Evolutionary conservation across 2,329 filamentous ascomycete species (phyloP).

Genomic region (Rutstroemia sp.): DNA sequence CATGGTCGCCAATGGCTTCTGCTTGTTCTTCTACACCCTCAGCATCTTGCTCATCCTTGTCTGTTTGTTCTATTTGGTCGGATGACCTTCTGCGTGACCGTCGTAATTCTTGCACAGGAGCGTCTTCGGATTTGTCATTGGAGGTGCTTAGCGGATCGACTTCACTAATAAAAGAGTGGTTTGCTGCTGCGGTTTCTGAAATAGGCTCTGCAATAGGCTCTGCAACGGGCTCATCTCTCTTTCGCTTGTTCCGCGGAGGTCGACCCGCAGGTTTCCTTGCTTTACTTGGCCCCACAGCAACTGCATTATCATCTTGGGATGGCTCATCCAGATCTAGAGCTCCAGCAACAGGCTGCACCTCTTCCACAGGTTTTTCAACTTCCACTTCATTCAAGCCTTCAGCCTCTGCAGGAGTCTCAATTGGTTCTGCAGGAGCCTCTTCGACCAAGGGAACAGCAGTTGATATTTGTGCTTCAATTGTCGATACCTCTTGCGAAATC

Average conservation of each 20-base stretch:
- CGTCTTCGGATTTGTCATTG: neutral
- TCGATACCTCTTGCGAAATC: neutral
- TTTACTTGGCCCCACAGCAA: too few relatives aligned
- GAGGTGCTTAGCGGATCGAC: neutral
- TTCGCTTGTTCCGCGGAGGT: slow-evolving; percentile 19
- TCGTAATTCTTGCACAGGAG: neutral
- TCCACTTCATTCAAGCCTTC: neutral
- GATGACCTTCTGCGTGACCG: neutral
- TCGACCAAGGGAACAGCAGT: neutral
- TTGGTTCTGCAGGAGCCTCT: neutral
- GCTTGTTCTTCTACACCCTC: slow-evolving; percentile 15
- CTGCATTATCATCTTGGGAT: neutral
- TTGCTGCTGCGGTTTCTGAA: too few relatives aligned
- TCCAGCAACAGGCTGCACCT: neutral
- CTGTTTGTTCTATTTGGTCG: neutral
- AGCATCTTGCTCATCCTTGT: neutral
- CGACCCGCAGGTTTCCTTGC: neutral
- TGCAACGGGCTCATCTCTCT: slow-evolving; percentile 10
- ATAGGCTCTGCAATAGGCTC: neutral
- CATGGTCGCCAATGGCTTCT: slow-evolving; percentile 29
- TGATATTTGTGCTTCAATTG: neutral
- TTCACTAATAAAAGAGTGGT: neutral
- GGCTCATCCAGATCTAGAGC: neutral
- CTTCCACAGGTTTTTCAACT: neutral
- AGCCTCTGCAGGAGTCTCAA: neutral